Evolutionary conservation across 2,329 filamentous ascomycete genomes (phyloP), one percentile per base, ranked within the genome.

Genomic region (Stagonosporopsis cucurbitacearum): DNA sequence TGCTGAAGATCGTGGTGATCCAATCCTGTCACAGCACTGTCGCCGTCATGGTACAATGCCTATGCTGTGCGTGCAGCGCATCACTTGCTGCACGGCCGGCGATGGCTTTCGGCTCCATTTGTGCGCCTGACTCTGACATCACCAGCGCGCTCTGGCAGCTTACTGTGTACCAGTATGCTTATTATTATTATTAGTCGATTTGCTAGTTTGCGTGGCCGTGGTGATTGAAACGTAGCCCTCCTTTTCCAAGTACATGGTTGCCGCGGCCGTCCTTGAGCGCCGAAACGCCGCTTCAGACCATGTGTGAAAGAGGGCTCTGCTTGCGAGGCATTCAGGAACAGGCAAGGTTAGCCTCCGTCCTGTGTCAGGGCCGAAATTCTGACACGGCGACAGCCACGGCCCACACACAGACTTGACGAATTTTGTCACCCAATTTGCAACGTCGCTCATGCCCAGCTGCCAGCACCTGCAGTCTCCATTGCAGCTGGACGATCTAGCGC

Each of bases 1-100:
- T 9, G 63, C 57, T 69, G 68, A 72, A 69, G 65, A 71, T 73
- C 62, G 58, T 62, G 61, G 47, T 69, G 69, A 71, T 72, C 73
- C 69, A 72, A 70, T 71, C 65, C 66, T 58, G 62, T 66, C 60
- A 57, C 64, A 66, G 66, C 47, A 60, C 56, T 58, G 58, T 64
- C 59, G 59, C 64, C 61, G 59, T 62, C 42, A 50, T 50, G 47
- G 60, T 43, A n/a, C n/a, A n/a, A n/a, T n/a, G n/a, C n/a, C n/a
- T n/a, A 51, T 60, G 63, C 49, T 48, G 55, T 62, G 63, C 58
- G 60, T 51, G 65, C 61, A 63, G 62, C 59, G 54, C 65, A 67
- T 62, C 59, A 54, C 52, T 54, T 57, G 17, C 37, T 37, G 62
- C 63, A 61, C 44, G 50, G 57, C 54, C 58, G 59, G 61, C 48